Percentiles rank a stretch among this genome's conserved stretches.
Evolutionary conservation across 257 asterid genomes (phyloP).

Genomic region (Lithospermum erythrorhizon): DNA sequence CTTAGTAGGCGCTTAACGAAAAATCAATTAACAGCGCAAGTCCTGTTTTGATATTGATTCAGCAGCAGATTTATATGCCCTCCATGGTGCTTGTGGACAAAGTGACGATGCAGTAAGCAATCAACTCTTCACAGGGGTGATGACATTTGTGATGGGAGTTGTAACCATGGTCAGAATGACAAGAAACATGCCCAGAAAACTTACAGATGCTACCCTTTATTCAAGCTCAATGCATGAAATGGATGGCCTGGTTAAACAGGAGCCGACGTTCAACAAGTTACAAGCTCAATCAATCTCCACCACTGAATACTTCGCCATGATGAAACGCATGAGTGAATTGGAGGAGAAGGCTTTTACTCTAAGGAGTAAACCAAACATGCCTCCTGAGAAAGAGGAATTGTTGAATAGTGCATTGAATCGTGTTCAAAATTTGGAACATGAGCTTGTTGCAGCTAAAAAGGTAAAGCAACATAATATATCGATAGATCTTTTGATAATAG

Average conservation of each 20-base stretch:
- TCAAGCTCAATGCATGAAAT: conserved; percentile 31
- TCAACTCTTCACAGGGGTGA: conserved; percentile 43
- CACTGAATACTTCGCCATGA: conserved; percentile 40
- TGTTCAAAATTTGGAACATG: conserved; percentile 82
- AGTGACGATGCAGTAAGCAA: conserved; percentile 27
- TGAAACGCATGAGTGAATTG: conserved; percentile 52
- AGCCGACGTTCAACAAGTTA: conserved; percentile 25
- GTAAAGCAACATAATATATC: conserved; percentile 12
- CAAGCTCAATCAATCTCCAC: conserved; percentile 31
- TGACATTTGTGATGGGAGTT: conserved; percentile 51
- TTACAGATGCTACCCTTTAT: conserved; percentile 48
- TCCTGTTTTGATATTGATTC: conserved; percentile 2
- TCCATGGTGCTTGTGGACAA: conserved; percentile 11
- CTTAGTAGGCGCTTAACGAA: too few species aligned
- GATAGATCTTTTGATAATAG: too few species aligned
- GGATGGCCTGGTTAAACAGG: conserved; percentile 26
- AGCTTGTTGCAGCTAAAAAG: conserved; percentile 76
- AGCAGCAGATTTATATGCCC: conserved; percentile 1
- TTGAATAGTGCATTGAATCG: conserved; percentile 76
- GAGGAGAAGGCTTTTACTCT: conserved; percentile 55
- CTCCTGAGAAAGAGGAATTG: conserved; percentile 70
- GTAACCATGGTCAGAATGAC: conserved; percentile 63
- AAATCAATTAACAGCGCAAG: background rate
- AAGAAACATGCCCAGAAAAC: conserved; percentile 51
- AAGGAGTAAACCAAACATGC: conserved; percentile 63